Evolutionary conservation across 768 basidiomycete species (phyloP).

Genomic region (Boletus sensibilis): DNA sequence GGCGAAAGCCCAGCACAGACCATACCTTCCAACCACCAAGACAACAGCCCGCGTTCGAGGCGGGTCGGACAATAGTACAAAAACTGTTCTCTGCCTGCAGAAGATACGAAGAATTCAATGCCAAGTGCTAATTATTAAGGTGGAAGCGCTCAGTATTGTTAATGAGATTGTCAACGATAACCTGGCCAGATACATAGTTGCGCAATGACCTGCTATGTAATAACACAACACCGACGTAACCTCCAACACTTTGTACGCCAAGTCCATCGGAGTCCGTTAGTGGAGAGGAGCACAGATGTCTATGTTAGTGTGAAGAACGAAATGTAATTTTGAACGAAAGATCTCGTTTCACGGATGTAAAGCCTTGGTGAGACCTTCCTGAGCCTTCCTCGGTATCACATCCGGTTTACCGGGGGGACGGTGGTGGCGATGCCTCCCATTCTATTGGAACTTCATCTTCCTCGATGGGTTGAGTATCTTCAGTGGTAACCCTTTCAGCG

Average conservation of each 20-base stretch:
- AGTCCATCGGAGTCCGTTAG: not conserved
- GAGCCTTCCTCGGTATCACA: not conserved
- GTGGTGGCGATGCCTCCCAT: conserved; percentile 33
- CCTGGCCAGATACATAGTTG: not conserved
- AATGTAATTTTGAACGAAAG: not conserved
- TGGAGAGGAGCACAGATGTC: not conserved
- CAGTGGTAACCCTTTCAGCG: not conserved
- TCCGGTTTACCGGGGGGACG: conserved; percentile 12
- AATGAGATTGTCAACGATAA: not conserved
- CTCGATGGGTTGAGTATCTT: conserved; percentile 28
- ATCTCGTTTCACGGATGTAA: not conserved
- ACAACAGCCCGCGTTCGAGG: not conserved
- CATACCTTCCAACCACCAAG: not conserved
- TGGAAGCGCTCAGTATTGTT: not conserved
- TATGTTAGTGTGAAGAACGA: not conserved
- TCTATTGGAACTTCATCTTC: conserved; percentile 32
- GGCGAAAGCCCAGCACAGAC: not conserved
- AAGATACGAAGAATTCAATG: not conserved
- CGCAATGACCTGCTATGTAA: not conserved
- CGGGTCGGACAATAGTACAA: not conserved
- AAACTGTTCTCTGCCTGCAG: not conserved
- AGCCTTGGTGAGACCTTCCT: not conserved
- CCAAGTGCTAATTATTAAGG: not conserved
- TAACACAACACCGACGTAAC: not conserved
- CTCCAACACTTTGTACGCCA: not conserved